Conservation (phyloP, 2,329 filamentous ascomycete genomes). For the Didymosphaeria variabile region DNA sequence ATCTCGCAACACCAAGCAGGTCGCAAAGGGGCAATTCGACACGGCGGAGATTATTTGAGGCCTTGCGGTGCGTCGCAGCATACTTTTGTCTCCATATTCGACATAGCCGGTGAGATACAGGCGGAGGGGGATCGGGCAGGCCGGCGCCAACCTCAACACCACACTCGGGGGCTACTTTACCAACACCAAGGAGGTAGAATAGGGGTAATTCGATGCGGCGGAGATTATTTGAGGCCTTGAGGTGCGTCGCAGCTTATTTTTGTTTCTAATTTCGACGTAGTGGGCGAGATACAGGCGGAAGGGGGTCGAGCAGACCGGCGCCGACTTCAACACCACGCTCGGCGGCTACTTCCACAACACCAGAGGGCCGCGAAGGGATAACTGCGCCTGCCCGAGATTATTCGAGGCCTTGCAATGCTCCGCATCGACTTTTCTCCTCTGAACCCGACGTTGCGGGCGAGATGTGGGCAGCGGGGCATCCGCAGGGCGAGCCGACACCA, state of each 20-base stretch:
- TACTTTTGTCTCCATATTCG: background rate
- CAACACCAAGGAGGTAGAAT: background rate
- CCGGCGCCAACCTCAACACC: background rate
- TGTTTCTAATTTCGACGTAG: background rate
- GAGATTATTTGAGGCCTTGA: background rate
- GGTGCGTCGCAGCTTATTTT: background rate
- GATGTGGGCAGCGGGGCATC: too few relatives aligned
- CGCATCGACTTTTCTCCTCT: too few relatives aligned
- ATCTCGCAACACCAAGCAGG: background rate
- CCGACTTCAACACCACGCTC: too few relatives aligned
- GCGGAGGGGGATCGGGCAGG: background rate
- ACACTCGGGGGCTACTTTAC: background rate
- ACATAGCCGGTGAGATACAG: background rate
- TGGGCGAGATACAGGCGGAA: background rate
- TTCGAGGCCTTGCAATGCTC: too few relatives aligned
- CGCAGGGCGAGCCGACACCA: background rate
- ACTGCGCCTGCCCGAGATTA: too few relatives aligned
- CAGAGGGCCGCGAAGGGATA: too few relatives aligned
- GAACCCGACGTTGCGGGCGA: too few relatives aligned
- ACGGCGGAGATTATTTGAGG: background rate
- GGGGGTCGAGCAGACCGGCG: background rate
- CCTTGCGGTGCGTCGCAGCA: background rate
- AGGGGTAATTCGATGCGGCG: background rate
- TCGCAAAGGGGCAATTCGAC: background rate
- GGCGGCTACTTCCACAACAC: too few relatives aligned